These are phyloP conservation scores for Stylonectria norvegica DNA, from an alignment of 2,329 filamentous ascomycete genomes.

Conservation along the genomic window DNA sequence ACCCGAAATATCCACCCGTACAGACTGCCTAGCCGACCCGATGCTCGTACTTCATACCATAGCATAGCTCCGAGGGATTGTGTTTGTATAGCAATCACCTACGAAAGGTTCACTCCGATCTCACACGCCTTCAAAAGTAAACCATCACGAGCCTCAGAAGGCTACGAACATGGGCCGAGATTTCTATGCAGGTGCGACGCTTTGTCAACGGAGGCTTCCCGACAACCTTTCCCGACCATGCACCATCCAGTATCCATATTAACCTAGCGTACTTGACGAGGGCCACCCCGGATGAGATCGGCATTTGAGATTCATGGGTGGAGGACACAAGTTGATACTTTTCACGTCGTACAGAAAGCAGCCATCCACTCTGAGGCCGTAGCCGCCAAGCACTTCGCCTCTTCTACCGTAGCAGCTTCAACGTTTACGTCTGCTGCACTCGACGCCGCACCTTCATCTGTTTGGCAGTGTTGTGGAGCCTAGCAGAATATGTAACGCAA, in stretches of 20 bases:
- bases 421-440: too few relatives aligned
- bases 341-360: conserved; percentile 5
- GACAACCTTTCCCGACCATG: conserved; percentile 7
- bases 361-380: conserved; percentile 1
- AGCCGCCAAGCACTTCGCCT: conserved; percentile 2
- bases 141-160: too few relatives aligned
- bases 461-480: neutral
- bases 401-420: too few relatives aligned
- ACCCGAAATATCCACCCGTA: too few relatives aligned
- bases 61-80: too few relatives aligned
- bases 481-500: too few relatives aligned
- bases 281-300: conserved; percentile 5
- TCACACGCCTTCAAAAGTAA: too few relatives aligned
- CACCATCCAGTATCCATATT: conserved; percentile 1
- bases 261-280: neutral
- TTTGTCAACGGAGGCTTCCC: conserved; percentile 7
- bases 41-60: too few relatives aligned
- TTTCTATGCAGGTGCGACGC: conserved; percentile 8
- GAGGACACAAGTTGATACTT: conserved; percentile 4
- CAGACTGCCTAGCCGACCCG: too few relatives aligned
- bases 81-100: too few relatives aligned
- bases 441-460: neutral
- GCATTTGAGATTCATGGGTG: conserved; percentile 5
- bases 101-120: too few relatives aligned
- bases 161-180: conserved; percentile 1